Conservation (phyloP, 2,329 filamentous ascomycete genomes). For the Fusarium sp. region DNA sequence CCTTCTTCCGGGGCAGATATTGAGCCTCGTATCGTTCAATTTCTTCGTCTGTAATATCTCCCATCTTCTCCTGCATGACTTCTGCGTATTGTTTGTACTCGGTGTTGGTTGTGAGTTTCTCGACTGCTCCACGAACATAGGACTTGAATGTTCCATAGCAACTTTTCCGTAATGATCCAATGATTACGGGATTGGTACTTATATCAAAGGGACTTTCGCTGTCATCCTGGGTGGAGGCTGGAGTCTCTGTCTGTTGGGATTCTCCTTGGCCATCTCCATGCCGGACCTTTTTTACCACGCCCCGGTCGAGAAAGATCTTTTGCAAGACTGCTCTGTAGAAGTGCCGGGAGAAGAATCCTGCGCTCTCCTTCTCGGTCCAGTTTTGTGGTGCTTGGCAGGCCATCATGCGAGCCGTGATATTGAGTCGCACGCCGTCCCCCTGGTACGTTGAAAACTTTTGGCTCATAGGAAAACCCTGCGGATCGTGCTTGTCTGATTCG, state of each 20-base stretch:
- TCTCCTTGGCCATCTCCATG: constrained; percentile 52
- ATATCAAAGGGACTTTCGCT: constrained; percentile 60
- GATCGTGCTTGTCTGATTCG: constrained; percentile 80
- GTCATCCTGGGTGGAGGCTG: constrained; percentile 31
- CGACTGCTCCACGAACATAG: constrained; percentile 84
- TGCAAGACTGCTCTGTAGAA: constrained; percentile 93
- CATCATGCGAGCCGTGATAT: constrained; percentile 98
- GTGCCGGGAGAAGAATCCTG: constrained; percentile 90
- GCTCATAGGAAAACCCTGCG: constrained; percentile 95
- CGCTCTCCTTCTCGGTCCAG: constrained; percentile 85
- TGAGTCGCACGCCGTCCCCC: constrained; percentile 78
- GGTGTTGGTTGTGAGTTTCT: constrained; percentile 73
- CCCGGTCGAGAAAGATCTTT: constrained; percentile 88
- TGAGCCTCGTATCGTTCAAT: constrained; percentile 75
- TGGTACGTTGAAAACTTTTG: constrained; percentile 70
- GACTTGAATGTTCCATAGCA: constrained; percentile 80
- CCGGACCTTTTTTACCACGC: constrained; percentile 74
- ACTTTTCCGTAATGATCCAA: constrained; percentile 84
- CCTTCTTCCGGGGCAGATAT: constrained; percentile 77
- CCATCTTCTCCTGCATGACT: constrained; percentile 74
- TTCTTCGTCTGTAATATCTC: constrained; percentile 77
- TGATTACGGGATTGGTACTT: constrained; percentile 83
- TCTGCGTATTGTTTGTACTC: constrained; percentile 69
- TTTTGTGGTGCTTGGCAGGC: constrained; percentile 95
- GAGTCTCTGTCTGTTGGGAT: constrained; percentile 23